A percentile compares a stretch with the other conserved stretches of the same genome.
Conservation (phyloP, 1,139 yeast species). For the Pneumocystis jirovecii region DNA sequence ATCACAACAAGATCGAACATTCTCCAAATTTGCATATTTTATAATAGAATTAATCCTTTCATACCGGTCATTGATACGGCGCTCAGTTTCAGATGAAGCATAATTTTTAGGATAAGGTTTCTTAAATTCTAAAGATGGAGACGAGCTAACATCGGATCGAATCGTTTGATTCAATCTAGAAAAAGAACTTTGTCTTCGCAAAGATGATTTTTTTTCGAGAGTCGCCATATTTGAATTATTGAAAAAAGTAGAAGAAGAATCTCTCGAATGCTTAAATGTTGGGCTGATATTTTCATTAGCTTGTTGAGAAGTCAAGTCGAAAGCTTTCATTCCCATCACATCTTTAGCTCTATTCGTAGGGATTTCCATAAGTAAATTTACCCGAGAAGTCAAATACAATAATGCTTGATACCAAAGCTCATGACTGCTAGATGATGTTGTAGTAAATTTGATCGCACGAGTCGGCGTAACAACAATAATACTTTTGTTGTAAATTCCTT, state of each 20-base stretch:
- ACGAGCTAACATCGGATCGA: background rate
- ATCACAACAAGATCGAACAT: slow-evolving; percentile 17
- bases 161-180: background rate
- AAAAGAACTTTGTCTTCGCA: background rate
- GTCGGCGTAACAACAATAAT: slow-evolving; percentile 60
- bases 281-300: background rate
- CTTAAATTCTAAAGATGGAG: background rate
- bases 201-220: slow-evolving; percentile 21
- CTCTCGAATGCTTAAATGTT: slow-evolving; percentile 4
- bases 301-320: slow-evolving; percentile 3
- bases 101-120: background rate
- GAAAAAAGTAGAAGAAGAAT: background rate
- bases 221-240: slow-evolving; percentile 16
- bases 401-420: slow-evolving; percentile 84
- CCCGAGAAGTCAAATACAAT: slow-evolving; percentile 53
- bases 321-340: slow-evolving; percentile 13
- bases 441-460: slow-evolving; percentile 61
- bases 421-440: slow-evolving; percentile 77
- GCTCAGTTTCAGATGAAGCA: background rate
- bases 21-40: slow-evolving; percentile 14
- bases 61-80: background rate
- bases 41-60: slow-evolving; percentile 9
- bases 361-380: slow-evolving; percentile 23
- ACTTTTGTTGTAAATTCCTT: slow-evolving; percentile 77
- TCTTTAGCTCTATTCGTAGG: slow-evolving; percentile 14